Percentiles rank a stretch among this genome's conserved stretches.
Conservation (phyloP, 1,139 yeast species). For the Taphrina populina region DNA sequence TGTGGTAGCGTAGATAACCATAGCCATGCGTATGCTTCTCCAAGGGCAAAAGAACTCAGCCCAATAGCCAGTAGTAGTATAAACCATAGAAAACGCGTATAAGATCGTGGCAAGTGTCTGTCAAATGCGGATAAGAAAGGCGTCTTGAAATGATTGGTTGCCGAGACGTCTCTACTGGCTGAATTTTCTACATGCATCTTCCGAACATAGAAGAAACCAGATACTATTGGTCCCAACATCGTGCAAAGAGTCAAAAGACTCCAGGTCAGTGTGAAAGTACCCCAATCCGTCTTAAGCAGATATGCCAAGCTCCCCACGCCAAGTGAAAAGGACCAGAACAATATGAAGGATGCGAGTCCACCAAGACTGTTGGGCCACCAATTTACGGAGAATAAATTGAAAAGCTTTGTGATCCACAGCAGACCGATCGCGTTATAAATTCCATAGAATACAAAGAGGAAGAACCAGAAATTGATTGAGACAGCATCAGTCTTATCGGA, state of each 20-base stretch:
- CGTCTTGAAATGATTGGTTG: neutral
- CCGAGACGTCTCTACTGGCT: neutral
- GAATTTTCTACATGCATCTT: conserved; percentile 6
- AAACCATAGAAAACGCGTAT: conserved; percentile 36
- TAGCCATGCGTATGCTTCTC: conserved; percentile 36
- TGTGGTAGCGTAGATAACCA: conserved; percentile 37
- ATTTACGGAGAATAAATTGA: conserved; percentile 36
- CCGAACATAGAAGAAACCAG: conserved; percentile 18
- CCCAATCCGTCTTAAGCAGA: conserved; percentile 28
- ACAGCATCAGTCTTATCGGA: conserved; percentile 4
- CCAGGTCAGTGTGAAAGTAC: conserved; percentile 36
- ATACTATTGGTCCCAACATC: conserved; percentile 29
- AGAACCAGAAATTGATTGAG: conserved; percentile 36
- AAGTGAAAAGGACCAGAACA: conserved; percentile 36
- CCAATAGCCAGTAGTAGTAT: conserved; percentile 34
- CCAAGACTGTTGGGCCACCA: conserved; percentile 37
- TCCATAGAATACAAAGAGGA: conserved; percentile 36
- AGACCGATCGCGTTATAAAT: conserved; percentile 37
- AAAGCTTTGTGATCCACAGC: conserved; percentile 37
- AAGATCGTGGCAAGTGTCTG: conserved; percentile 28
- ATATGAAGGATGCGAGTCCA: conserved; percentile 32
- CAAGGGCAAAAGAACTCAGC: conserved; percentile 34
- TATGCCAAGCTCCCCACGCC: conserved; percentile 32
- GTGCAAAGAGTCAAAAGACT: conserved; percentile 36
- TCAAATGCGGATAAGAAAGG: conserved; percentile 6